Conservation (phyloP, 148 eudicot species). For the Vaccinium darrowii region DNA sequence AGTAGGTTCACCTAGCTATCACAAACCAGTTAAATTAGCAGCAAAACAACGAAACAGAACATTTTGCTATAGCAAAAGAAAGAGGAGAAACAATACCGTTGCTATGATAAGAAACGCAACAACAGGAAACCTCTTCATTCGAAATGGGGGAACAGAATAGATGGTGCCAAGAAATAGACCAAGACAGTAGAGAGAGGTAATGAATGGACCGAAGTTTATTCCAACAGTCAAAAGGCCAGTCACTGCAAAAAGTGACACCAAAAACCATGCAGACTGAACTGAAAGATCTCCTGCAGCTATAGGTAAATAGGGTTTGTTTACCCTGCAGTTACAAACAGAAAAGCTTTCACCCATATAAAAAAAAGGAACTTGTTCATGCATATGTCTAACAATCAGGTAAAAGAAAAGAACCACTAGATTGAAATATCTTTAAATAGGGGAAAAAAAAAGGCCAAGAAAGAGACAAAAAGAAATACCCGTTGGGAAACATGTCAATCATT, state of each 20-base stretch:
- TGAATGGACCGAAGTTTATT: slow-evolving; percentile 81
- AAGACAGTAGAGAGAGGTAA: slow-evolving; percentile 75
- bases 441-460: neutral
- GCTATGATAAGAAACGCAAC: slow-evolving; percentile 95
- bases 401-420: neutral
- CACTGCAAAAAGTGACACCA: slow-evolving; percentile 77
- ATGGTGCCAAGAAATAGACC: slow-evolving; percentile 97
- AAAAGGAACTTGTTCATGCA: neutral
- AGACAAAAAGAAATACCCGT: too few relatives aligned
- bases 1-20: neutral
- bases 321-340: slow-evolving; percentile 49
- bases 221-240: slow-evolving; percentile 74
- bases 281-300: slow-evolving; percentile 99
- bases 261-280: slow-evolving; percentile 84
- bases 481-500: neutral
- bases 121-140: slow-evolving; percentile 91
- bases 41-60: neutral
- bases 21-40: too few relatives aligned
- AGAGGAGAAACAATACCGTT: slow-evolving; percentile 47
- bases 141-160: slow-evolving; percentile 96
- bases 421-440: neutral
- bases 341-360: neutral
- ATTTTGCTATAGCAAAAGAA: neutral
- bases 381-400: neutral
- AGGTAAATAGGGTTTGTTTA: slow-evolving; percentile 95